Percentiles rank a stretch among this genome's conserved stretches.
Evolutionary conservation across 768 basidiomycete species (phyloP).

Genomic region (Lactarius indigo): DNA sequence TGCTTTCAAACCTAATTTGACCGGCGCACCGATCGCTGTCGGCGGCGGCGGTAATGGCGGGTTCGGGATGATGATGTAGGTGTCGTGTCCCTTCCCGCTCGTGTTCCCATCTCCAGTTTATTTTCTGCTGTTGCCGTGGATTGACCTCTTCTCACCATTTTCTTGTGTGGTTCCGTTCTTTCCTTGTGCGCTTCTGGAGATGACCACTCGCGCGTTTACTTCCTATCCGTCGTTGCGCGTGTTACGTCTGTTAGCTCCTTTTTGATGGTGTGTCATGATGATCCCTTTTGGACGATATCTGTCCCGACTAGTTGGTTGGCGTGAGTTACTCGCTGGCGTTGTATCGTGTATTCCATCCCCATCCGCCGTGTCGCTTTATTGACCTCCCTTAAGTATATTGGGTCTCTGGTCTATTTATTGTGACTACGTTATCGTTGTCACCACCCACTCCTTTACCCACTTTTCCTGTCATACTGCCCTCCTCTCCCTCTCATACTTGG

Average conservation of each 20-base stretch:
- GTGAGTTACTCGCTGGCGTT: slow-evolving; percentile 13
- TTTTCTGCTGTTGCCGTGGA: slow-evolving; percentile 15
- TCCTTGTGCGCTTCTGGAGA: slow-evolving; percentile 13
- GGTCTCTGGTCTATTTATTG: slow-evolving; percentile 14
- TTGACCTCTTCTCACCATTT: slow-evolving; percentile 1
- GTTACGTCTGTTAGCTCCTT: slow-evolving; percentile 5
- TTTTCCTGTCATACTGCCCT: not conserved
- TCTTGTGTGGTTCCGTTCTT: slow-evolving; percentile 5
- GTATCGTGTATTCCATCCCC: slow-evolving; percentile 16
- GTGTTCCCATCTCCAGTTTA: not conserved
- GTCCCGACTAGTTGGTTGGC: slow-evolving; percentile 20
- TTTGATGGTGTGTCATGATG: slow-evolving; percentile 3
- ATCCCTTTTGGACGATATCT: slow-evolving; percentile 13
- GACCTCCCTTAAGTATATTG: not conserved
- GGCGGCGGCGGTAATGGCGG: slow-evolving; percentile 37
- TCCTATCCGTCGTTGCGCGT: not conserved
- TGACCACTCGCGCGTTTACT: not conserved
- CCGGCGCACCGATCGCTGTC: slow-evolving; percentile 35
- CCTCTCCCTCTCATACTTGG: not conserved
- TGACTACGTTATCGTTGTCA: not conserved
- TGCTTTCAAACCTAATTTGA: slow-evolving; percentile 35
- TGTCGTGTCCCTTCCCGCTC: not conserved
- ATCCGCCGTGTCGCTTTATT: slow-evolving; percentile 7
- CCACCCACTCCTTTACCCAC: slow-evolving; percentile 7
- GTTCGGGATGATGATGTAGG: slow-evolving; percentile 40